Evolutionary conservation across 23 red algal species (phyloP), one percentile per base, ranked within the genome.

Genomic region (Gracilaria domingensis): DNA sequence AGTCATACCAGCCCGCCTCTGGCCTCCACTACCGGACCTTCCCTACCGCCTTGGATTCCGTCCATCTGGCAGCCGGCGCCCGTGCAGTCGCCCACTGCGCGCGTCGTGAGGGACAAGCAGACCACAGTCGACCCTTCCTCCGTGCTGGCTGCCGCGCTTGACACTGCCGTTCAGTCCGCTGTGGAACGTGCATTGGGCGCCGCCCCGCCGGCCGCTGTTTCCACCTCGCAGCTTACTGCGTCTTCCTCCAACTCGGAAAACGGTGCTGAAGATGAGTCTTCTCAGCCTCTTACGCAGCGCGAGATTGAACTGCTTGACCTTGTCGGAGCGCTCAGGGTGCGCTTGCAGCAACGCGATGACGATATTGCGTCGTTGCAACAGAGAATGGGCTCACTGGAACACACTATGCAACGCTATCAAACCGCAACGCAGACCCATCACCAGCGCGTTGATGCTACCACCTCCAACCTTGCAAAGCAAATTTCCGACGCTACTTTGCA

Each of bases 11-110:
- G 60, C 20, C 84, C 84, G 23, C 84, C 84, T 12, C 29, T 87
- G 16, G 25, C 25, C 66, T 76, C 84, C 16, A 35, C 84, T 5
- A 71, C 29, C 30, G 73, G 73, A 24, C 87, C 87, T 16, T 90
- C 87, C 11, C 23, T 90, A 28, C 87, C 87, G 73, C 72, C 71
- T 20, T 90, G 87, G 87, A 90, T 90, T 34, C 87, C 87, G 28
- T 90, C 87, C 16, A 90, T 90, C 20, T 90, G 87, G 87, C 87
- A 81, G 32, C 87, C 87, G 5, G 37, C 87, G 17, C 87, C 87
- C 0, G 12, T 66, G 20, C 76, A 64, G 29, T 36, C 66, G 5
- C 66, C 40, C 33, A 28, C 56, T 17, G 32, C n/a, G 29, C 87
- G 54, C 14, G 51, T 21, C 47, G 25, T 42, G 40, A 38, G 57